Base-by-base conservation (phyloP, 2,329 filamentous ascomycete species). In the Lasiodiplodia sp. region DNA sequence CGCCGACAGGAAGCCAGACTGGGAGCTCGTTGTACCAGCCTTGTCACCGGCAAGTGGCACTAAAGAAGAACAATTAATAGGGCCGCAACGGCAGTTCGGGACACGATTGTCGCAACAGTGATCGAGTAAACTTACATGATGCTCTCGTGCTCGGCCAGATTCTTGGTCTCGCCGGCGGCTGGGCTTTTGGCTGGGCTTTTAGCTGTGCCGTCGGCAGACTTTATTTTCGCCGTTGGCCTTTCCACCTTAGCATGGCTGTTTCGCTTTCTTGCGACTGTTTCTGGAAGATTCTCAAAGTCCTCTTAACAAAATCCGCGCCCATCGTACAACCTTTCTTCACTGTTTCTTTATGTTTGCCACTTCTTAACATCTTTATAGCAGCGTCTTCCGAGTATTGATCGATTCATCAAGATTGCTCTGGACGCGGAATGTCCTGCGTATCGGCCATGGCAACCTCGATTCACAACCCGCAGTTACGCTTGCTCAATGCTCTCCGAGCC, bases 401-500 rank as follows among this genome's bases (percentile, higher is more conserved):
- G 23, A 51, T 51, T 21, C 23, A 51, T 51, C 23, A 21, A 6
- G 7, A 51, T 10, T n/a, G 47, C n/a, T n/a, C 47, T 51, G 47
- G 23, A 51, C 47, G 47, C 47, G 23, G n/a, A 51, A 51, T n/a
- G 47, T 21, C n/a, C 5, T 51, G 1, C 47, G 10, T 21, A 8
- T 51, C 47, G 23, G 47, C 47, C 47, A 51, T 51, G 47, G 6
- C 14, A 51, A 51, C 47, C 10, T 23, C n/a, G 47, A n/a, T 51
- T 51, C 47, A 79, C 18, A 84, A 84, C 71, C 77, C 81, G 69
- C 79, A 80, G 10, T 72, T 84, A 66, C 76, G 79, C 64, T 73
- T 85, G 3, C 78, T 85, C 69, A 85, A 85, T 68, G 81, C 79
- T 47, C 73, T 85, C 71, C 78, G 74, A 67, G 71, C 76, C 16